Evolutionary conservation across 768 basidiomycete species (phyloP).

Genomic region (Gyrodon lividus): DNA sequence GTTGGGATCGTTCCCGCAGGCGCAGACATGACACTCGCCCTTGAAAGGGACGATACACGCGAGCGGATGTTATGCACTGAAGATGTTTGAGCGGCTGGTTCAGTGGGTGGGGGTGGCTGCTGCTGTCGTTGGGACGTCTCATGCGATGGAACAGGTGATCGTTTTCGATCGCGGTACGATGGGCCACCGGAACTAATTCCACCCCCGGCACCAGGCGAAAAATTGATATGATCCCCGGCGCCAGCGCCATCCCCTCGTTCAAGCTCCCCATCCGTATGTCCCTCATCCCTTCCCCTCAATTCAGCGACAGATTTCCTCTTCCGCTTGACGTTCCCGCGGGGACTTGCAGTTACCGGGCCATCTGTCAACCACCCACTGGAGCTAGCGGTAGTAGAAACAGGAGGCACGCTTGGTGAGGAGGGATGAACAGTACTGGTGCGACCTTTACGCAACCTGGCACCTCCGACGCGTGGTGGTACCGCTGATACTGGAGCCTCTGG

Average conservation of each 20-base stretch:
- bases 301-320: slow-evolving; percentile 25
- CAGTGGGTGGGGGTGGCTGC: too few species aligned
- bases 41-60: slow-evolving; percentile 8
- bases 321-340: slow-evolving; percentile 5
- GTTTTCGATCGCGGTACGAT: background rate
- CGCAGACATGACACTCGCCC: background rate
- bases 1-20: background rate
- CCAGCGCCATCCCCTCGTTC: background rate
- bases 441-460: slow-evolving; percentile 12
- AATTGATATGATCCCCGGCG: background rate
- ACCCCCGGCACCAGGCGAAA: too few species aligned
- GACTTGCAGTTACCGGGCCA: slow-evolving; percentile 3
- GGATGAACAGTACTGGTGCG: background rate
- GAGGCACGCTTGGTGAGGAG: too few species aligned
- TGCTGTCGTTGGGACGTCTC: background rate
- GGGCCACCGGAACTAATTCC: background rate
- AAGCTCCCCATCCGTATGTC: slow-evolving; percentile 29
- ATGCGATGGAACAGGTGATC: background rate
- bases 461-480: background rate
- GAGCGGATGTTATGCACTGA: background rate
- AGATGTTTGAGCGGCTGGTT: background rate
- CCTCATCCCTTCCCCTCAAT: slow-evolving; percentile 24
- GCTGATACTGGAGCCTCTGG: background rate
- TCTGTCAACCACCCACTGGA: slow-evolving; percentile 22
- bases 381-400: background rate